Base-by-base conservation (phyloP, 2,329 filamentous ascomycete species). In the Neonectria sp. region DNA sequence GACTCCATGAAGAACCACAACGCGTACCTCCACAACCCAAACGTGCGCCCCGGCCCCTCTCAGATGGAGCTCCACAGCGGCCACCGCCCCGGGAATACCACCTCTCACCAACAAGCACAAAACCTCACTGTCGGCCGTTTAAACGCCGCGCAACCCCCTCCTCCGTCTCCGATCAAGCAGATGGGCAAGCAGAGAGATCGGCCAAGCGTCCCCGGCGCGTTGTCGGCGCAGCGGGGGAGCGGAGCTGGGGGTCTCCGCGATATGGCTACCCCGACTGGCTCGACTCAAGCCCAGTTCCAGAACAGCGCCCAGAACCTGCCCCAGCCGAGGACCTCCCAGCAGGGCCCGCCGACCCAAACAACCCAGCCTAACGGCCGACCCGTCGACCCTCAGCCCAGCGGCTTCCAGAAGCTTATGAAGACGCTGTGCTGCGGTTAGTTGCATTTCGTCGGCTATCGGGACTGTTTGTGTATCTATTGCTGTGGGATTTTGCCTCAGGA, bases 261-360 rank as follows among this genome's bases (percentile, higher is more conserved):
- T 81, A 90, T 92, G 81, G 90, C 90, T 78, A 95, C 95, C 72
- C 93, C 95, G 75, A 92, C 95, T 79, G 94, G 93, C 76, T 97
- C 94, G 79, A 98, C 94, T 71, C 94, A 97, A 82, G 95, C 95
- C 73, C 95, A 98, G 80, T 98, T 97, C 87, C 95, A 97, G 85
- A 95, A 94, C 88, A 97, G 94, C 85, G 93, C 93, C 78, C 93
- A 94, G 81, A 96, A 97, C 81, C 88, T 97, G 72, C 89, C 92
- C 56, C 90, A 89, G 76, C 90, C 88, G 77, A 86, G 87, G 71
- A 87, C 89, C 78, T 88, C 88, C 68, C 85, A 88, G 68, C 89
- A 91, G 78, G 85, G 87, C 65, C 88, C 86, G 67, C 85, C 90
- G 84, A 88, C 85, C 53, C 79, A 79, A 59, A 85, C 86, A 78